Conservation (phyloP, 768 basidiomycete species). For the Lepiota venenata region DNA sequence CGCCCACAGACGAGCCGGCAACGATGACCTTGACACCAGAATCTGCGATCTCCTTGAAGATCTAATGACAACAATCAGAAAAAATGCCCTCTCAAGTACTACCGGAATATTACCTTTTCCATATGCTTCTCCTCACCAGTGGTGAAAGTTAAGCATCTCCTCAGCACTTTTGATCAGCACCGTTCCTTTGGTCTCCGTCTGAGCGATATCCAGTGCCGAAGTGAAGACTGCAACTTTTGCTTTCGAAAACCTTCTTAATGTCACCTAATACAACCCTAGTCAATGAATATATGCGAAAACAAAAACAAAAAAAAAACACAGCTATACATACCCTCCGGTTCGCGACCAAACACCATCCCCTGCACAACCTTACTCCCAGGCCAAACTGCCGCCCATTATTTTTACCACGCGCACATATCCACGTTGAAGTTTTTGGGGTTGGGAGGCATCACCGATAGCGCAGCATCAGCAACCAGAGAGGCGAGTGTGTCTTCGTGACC, state of each 20-base stretch:
- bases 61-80: slow-evolving; percentile 39
- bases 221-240: slow-evolving; percentile 98
- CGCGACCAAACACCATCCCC: slow-evolving; percentile 97
- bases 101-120: slow-evolving; percentile 58
- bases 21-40: slow-evolving; percentile 93
- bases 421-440: slow-evolving; percentile 95
- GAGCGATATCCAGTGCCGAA: slow-evolving; percentile 85
- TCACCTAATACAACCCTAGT: slow-evolving; percentile 48
- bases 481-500: slow-evolving; percentile 86
- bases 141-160: slow-evolving; percentile 97
- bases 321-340: slow-evolving; percentile 75
- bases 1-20: slow-evolving; percentile 90
- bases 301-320: no score
- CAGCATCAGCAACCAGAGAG: slow-evolving; percentile 87
- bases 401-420: slow-evolving; percentile 97
- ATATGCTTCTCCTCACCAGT: slow-evolving; percentile 94
- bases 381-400: slow-evolving; percentile 93
- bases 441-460: slow-evolving; percentile 85
- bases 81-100: neutral
- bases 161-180: slow-evolving; percentile 93
- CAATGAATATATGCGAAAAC: neutral
- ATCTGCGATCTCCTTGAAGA: slow-evolving; percentile 95
- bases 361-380: slow-evolving; percentile 83
- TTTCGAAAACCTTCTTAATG: slow-evolving; percentile 75
- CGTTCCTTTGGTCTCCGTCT: slow-evolving; percentile 99